Evolutionary conservation across 2,329 filamentous ascomycete species (phyloP).

Genomic region (Cytospora schulzeri): DNA sequence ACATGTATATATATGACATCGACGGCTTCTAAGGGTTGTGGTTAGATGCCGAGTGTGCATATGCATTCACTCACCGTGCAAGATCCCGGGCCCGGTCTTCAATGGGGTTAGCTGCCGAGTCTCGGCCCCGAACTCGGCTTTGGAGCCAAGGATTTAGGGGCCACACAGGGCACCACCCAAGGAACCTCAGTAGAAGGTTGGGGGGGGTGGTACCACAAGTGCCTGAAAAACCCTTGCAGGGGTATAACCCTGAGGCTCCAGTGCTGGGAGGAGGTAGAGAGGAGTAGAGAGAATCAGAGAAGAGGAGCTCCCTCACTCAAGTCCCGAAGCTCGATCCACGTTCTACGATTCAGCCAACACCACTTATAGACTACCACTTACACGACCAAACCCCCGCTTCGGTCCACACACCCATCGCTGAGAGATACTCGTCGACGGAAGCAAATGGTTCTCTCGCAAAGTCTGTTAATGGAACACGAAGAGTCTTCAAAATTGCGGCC

Average conservation of each 20-base stretch:
- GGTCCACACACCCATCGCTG: not conserved
- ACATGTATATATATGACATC: not conserved
- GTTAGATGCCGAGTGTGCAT: not conserved
- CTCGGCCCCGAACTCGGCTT: not conserved
- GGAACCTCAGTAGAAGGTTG: too few species aligned
- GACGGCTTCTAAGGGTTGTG: not conserved
- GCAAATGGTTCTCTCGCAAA: not conserved
- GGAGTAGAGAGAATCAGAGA: not conserved
- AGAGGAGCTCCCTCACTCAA: not conserved
- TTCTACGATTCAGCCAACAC: not conserved
- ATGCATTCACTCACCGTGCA: not conserved
- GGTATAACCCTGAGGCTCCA: too few species aligned
- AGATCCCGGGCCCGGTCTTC: not conserved
- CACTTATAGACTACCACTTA: not conserved
- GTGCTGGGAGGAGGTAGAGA: too few species aligned
- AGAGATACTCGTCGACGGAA: not conserved
- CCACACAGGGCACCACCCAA: too few species aligned
- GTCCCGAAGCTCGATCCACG: not conserved
- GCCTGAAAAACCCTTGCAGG: too few species aligned
- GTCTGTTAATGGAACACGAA: slow-evolving; percentile 2
- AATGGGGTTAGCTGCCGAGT: not conserved
- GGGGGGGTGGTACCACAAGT: too few species aligned
- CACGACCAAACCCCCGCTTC: not conserved
- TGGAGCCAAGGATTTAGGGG: too few species aligned
- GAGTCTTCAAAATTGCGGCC: slow-evolving; percentile 1